Percentiles rank a stretch among this genome's conserved stretches.
phyloP scores from a whole-genome alignment of 768 basidiomycete genomes.

The Auricularia heimuer region DNA sequence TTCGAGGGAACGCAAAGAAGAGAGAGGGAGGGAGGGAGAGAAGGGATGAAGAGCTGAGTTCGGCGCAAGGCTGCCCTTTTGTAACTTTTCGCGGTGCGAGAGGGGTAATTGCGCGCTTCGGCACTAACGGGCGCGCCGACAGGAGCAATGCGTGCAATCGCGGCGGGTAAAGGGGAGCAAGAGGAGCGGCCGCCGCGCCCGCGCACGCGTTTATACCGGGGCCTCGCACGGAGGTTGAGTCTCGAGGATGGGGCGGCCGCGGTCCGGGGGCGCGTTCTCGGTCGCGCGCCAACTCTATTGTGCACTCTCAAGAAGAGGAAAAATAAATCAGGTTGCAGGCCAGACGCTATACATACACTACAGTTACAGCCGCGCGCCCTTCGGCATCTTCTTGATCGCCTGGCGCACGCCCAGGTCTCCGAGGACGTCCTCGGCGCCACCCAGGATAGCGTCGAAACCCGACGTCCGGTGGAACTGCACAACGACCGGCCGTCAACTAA shows the following conservation, averaged over 20 bases:
- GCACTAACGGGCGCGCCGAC: background rate
- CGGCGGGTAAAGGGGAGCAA: background rate
- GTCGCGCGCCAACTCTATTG: constrained; percentile 29
- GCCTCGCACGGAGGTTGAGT: background rate
- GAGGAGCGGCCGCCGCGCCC: background rate
- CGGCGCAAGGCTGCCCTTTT: background rate
- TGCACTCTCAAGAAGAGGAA: background rate
- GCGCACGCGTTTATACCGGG: background rate
- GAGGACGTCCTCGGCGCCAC: constrained; percentile 67
- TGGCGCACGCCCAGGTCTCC: constrained; percentile 68
- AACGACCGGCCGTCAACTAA: background rate
- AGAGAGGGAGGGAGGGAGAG: constrained; percentile 2
- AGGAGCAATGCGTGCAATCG: background rate
- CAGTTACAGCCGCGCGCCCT: constrained; percentile 35
- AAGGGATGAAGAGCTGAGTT: background rate
- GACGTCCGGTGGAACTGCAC: constrained; percentile 18
- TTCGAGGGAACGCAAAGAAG: background rate
- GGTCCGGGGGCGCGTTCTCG: background rate
- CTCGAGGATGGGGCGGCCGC: background rate
- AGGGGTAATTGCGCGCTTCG: constrained; percentile 3
- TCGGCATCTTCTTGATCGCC: constrained; percentile 62
- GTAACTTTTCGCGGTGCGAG: background rate
- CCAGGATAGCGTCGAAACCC: constrained; percentile 40
- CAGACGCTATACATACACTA: background rate
- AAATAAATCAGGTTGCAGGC: background rate